Evolutionary conservation across 352 stramenopile genomes (phyloP).

Genomic region (Phytopythium delawarense): DNA sequence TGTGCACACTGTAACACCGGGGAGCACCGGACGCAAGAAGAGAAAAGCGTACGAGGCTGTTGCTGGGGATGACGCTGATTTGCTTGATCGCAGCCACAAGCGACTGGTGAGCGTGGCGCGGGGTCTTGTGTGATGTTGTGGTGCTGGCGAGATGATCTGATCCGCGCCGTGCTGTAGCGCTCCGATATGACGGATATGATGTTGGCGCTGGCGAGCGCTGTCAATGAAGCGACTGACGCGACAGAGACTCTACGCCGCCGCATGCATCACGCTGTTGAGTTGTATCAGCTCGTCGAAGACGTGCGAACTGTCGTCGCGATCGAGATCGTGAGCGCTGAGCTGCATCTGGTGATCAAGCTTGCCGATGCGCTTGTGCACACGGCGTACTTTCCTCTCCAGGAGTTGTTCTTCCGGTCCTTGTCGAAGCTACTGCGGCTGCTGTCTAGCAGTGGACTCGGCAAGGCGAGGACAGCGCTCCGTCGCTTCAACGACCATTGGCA

Average conservation of each 20-base stretch:
- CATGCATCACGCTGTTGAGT: constrained; percentile 4
- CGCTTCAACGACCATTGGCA: constrained; percentile 13
- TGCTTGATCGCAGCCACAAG: not conserved
- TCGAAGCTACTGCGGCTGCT: constrained; percentile 32
- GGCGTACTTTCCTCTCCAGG: constrained; percentile 61
- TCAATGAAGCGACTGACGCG: not conserved
- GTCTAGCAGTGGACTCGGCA: constrained; percentile 9
- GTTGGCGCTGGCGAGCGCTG: not conserved
- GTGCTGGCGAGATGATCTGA: too few species aligned
- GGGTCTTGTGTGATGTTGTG: not conserved
- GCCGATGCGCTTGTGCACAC: constrained; percentile 42
- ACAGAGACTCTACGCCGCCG: not conserved
- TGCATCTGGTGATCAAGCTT: constrained; percentile 26
- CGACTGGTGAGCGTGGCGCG: not conserved
- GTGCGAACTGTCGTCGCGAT: constrained; percentile 19
- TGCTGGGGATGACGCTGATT: too few species aligned
- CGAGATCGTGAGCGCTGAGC: constrained; percentile 23
- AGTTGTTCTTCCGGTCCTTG: constrained; percentile 53
- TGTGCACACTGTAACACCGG: not conserved
- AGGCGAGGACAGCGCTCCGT: not conserved
- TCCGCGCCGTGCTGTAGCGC: not conserved
- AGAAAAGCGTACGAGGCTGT: not conserved
- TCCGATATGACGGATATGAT: not conserved
- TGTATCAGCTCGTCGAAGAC: constrained; percentile 24
- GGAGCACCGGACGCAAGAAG: not conserved